Evolutionary conservation across 2,329 filamentous ascomycete genomes (phyloP).

Genomic region (Penicillium sp.): DNA sequence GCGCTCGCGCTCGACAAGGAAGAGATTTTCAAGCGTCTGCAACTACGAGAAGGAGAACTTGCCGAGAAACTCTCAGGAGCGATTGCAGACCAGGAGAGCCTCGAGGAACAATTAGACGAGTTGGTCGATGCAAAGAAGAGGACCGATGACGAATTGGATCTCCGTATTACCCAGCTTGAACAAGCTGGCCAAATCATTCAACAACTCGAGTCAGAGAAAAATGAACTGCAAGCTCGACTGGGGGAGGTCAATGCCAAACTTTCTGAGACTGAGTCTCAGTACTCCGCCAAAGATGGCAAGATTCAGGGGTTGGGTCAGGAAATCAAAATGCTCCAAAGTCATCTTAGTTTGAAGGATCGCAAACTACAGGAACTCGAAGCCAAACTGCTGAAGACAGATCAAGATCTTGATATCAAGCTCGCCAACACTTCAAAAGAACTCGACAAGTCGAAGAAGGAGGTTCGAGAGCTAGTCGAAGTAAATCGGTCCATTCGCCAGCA

Average conservation of each 20-base stretch:
- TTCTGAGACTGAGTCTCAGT: slow-evolving; percentile 66
- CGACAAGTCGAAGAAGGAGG: slow-evolving; percentile 68
- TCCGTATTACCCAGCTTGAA: slow-evolving; percentile 77
- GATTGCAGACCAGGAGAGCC: slow-evolving; percentile 86
- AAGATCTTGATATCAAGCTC: slow-evolving; percentile 85
- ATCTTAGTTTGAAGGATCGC: slow-evolving; percentile 81
- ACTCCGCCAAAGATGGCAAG: slow-evolving; percentile 71
- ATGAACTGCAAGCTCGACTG: slow-evolving; percentile 66
- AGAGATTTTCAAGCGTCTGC: slow-evolving; percentile 96
- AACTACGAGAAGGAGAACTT: slow-evolving; percentile 85
- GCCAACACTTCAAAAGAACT: slow-evolving; percentile 76
- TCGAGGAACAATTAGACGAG: slow-evolving; percentile 91
- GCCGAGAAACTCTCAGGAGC: slow-evolving; percentile 90
- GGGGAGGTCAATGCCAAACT: slow-evolving; percentile 70
- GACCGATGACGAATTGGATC: slow-evolving; percentile 79
- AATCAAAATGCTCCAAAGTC: slow-evolving; percentile 87
- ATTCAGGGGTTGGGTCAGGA: slow-evolving; percentile 78
- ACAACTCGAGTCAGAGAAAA: slow-evolving; percentile 83
- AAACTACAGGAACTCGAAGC: slow-evolving; percentile 85
- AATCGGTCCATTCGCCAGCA: slow-evolving; percentile 81
- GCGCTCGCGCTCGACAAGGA: slow-evolving; percentile 97
- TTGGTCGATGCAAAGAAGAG: slow-evolving; percentile 86
- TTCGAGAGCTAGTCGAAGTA: slow-evolving; percentile 75
- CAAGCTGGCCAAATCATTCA: slow-evolving; percentile 86
- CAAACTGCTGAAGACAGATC: slow-evolving; percentile 79